These are phyloP conservation scores for Aspergillus caelatus DNA, from an alignment of 2,329 filamentous ascomycete genomes.

Conservation along the genomic window DNA sequence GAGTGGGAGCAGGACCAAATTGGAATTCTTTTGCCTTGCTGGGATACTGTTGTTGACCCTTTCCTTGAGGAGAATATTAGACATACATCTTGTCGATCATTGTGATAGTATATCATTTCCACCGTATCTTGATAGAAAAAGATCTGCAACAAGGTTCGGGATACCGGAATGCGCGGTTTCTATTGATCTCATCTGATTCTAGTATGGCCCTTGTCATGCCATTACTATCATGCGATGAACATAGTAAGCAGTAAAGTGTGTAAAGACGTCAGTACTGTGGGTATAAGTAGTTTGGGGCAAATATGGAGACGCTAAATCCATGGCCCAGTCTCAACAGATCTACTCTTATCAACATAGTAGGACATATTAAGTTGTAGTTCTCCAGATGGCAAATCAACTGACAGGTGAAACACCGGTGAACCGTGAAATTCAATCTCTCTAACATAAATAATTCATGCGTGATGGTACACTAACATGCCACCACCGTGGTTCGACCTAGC, in stretches of 20 bases:
- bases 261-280: background rate
- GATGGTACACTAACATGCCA: background rate
- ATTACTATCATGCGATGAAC: background rate
- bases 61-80: background rate
- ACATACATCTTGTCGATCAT: conserved; percentile 6
- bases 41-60: background rate
- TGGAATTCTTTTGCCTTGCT: background rate
- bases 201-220: background rate
- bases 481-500: background rate
- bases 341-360: background rate
- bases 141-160: background rate
- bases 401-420: background rate
- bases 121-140: background rate
- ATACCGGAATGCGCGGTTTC: background rate
- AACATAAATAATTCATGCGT: background rate
- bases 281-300: background rate
- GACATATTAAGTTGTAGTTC: conserved; percentile 1
- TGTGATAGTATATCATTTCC: background rate
- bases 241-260: background rate
- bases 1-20: background rate
- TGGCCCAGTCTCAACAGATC: background rate
- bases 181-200: background rate
- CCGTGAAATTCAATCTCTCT: background rate
- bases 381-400: background rate
- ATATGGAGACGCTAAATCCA: conserved; percentile 3